Base-by-base conservation (phyloP, 306 rosid species). In the Mimosa bimucronata region DNA sequence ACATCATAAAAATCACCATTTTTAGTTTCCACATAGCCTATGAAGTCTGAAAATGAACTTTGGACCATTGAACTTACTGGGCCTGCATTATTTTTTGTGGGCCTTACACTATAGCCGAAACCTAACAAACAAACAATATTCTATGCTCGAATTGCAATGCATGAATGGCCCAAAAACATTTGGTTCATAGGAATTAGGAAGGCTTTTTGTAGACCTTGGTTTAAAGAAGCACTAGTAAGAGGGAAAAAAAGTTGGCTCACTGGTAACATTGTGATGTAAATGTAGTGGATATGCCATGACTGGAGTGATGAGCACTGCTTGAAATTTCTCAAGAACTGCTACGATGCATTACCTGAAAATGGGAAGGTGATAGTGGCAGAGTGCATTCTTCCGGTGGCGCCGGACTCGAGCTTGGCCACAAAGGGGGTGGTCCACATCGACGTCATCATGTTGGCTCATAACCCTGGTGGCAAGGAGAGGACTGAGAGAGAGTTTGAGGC, bases 341-440 rank as follows among this genome's bases (percentile, higher is more conserved):
- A 90, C 0, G 90, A 83, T 0, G 92, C 98, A 4, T 87, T 95
- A 11, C 97, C 98, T 0, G 84, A 88, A 10, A 68, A 88, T 2
- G 98, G 98, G 26, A 93, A 95, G 73, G 97, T 93, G 97, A 91
- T 95, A n/a, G 86, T 93, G 48, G 98, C 90, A 0, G 99, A 95
- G 77, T 88, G 94, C 90, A 93, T 93, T 82, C 97, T 95, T 42
- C 99, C 98, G 0, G 97, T 81, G 37, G 93, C 90, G 3, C 99
- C 98, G 9, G 93, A 91, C 81, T 79, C 77, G 0, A 93, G 97
- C 90, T 91, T 95, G 25, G 97, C 97, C 64, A 81, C 98, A 7
- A 95, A 91, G 75, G 89, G 92, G 69, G 92, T 87, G 50, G 85
- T 88, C 65, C 98, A 91, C 78, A 82, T 90, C 0, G 99, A 95